Percentiles rank a stretch among this genome's conserved stretches.
These are phyloP conservation scores for Rosellinia necatrix DNA, from an alignment of 2,329 filamentous ascomycete species.

Conservation along the genomic window DNA sequence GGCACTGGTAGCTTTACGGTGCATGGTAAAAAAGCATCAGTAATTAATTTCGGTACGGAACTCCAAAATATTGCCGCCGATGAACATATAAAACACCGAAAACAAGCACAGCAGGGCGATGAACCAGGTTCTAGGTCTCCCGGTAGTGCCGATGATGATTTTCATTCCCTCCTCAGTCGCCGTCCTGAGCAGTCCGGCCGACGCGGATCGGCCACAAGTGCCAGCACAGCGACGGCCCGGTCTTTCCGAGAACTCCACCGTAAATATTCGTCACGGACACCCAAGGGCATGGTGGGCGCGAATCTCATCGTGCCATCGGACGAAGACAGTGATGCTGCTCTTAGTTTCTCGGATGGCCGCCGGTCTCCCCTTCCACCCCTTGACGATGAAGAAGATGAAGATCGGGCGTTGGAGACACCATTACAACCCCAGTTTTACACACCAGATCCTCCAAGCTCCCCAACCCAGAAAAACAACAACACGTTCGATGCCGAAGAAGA, in stretches of 20 bases:
- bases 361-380: slow-evolving; percentile 60
- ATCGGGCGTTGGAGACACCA: slow-evolving; percentile 16
- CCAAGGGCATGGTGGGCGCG: slow-evolving; percentile 47
- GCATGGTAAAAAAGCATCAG: slow-evolving; percentile 96
- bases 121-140: slow-evolving; percentile 43
- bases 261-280: slow-evolving; percentile 60
- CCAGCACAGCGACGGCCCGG: slow-evolving; percentile 68
- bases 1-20: slow-evolving; percentile 90
- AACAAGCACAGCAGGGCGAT: slow-evolving; percentile 51
- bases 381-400: slow-evolving; percentile 39
- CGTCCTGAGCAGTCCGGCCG: slow-evolving; percentile 53
- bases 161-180: slow-evolving; percentile 55
- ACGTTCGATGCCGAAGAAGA: slow-evolving; percentile 31
- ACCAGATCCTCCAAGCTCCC: slow-evolving; percentile 47
- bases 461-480: slow-evolving; percentile 29
- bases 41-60: slow-evolving; percentile 95
- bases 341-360: slow-evolving; percentile 64
- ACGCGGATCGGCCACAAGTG: slow-evolving; percentile 66
- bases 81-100: slow-evolving; percentile 70
- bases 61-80: slow-evolving; percentile 78
- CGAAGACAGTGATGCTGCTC: slow-evolving; percentile 63
- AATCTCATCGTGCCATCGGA: slow-evolving; percentile 57
- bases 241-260: slow-evolving; percentile 68
- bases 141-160: slow-evolving; percentile 53
- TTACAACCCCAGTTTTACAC: slow-evolving; percentile 47